Evolutionary conservation across 352 stramenopile species (phyloP).

Genomic region (Globisporangium carolinianum): DNA sequence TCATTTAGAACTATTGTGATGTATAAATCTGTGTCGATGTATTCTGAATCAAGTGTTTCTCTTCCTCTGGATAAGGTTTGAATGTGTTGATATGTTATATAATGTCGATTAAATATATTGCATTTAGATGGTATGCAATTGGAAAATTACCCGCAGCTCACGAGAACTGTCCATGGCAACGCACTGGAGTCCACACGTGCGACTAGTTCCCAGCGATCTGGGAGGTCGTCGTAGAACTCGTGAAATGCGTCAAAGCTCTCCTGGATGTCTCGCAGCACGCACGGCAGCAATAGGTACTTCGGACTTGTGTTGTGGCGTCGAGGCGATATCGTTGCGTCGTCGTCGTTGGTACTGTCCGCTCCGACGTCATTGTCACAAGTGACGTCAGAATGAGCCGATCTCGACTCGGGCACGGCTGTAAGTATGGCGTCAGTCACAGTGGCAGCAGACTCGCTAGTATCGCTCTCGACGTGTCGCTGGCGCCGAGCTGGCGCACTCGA

Average conservation of each 20-base stretch:
- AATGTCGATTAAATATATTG: no score
- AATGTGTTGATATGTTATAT: no score
- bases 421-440: no score
- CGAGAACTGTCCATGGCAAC: slow-evolving; percentile 10
- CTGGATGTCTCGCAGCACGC: slow-evolving; percentile 1
- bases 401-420: no score
- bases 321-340: no score
- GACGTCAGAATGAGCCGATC: neutral
- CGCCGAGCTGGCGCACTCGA: neutral
- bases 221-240: slow-evolving; percentile 3
- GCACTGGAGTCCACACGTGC: slow-evolving; percentile 3
- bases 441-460: no score
- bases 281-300: neutral
- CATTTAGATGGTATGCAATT: no score
- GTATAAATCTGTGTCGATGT: no score
- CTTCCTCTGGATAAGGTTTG: no score
- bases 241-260: slow-evolving; percentile 1
- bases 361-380: neutral
- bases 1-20: no score
- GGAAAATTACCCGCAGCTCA: slow-evolving; percentile 6
- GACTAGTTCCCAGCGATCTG: slow-evolving; percentile 6
- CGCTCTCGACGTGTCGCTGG: no score
- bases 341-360: neutral
- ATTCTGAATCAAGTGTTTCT: no score
- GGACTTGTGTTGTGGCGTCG: neutral